Evolutionary conservation across 1,139 yeast genomes (phyloP), one percentile per base, ranked within the genome.

Genomic region (Kodamaea fungicola): DNA sequence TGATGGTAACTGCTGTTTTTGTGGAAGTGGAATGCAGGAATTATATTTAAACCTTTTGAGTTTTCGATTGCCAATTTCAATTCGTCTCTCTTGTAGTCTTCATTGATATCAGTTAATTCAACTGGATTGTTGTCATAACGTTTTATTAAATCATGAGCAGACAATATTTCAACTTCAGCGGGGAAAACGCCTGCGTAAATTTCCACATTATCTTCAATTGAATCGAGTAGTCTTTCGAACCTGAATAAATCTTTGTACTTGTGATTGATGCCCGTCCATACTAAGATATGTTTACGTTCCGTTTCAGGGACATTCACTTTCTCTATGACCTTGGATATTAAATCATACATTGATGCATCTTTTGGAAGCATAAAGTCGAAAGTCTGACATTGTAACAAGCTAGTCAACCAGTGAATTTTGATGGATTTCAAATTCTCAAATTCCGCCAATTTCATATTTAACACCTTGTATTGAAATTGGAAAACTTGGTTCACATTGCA

Each of bases 361-460:
- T 71, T 76, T 3, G 90, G 80, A 13, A 89, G 77, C 45, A 84
- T 71, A 37, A 89, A 71, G 39, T 87, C 95, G 51, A 74, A 76
- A 32, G 73, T 71, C 44, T 83, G 90, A 48, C 74, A 85, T 47
- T 80, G 83, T 39, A 80, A 68, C 32, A 83, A 73, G 37, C 72
- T 72, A 2, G 75, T 74, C 22, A 83, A 60, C 89, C 90, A 84
- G 42, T 69, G 70, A 22, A 84, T 67, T 42, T 74, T 77, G 28
- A 90, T 62, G 7, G 78, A 61, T 43, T 78, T 77, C 78, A 88
- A 76, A 46, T 76, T 79, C 58, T 94, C 98, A 50, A 83, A 75
- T 44, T 89, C 95, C 28, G 67, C 73, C 42, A 92, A 64, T 6
- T 90, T 79, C 34, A 89, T 80, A 31, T 79, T 83, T 50, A 94